Evolutionary conservation across 75 land plant species (phyloP), one percentile per base, ranked within the genome.

Genomic region (Picea sitchensis): DNA sequence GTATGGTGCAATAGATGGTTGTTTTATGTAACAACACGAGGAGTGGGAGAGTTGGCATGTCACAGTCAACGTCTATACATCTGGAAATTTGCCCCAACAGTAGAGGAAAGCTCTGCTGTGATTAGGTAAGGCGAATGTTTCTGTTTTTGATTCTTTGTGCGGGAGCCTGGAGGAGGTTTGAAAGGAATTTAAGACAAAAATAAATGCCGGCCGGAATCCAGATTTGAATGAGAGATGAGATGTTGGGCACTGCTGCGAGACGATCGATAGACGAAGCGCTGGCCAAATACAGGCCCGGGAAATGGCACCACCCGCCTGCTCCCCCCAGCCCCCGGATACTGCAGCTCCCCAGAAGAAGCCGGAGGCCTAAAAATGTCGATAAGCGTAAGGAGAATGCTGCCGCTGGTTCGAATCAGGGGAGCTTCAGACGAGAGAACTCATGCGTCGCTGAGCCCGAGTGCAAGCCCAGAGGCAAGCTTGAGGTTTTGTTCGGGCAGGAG

Each of bases 401-500:
- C 56, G 1, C 56, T 51, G 56, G 56, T 51, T 51, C 56, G 56
- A 51, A 51, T 9, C 56, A 4, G 32, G 31, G 32, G 13, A 26
- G 67, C 32, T 51, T 51, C 56, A 51, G 56, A 44, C 18, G 23
- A 17, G n/a, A 21, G 44, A 71, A 13, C n/a, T 2, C 54, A 71
- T n/a, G 44, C 47, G 57, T 76, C 78, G 31, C 81, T 74, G 34
- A 65, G 77, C 21, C 81, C 78, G 26, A 61, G 59, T 60, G 15
- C 26, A 38, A 54, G 58, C 51, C 38, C 58, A 60, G 59, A 58
- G 77, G 68, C 4, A 88, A 65, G 47, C 88, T 89, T 31, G 88
- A 77, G 76, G 21, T 76, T 5, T 58, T 89, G 63, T 81, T 89
- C 71, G 83, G 78, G 59, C 81, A 84, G 64, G 88, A 89, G 74